Evolutionary conservation across 768 basidiomycete species (phyloP).

Genomic region (Ephemerocybe angulata): DNA sequence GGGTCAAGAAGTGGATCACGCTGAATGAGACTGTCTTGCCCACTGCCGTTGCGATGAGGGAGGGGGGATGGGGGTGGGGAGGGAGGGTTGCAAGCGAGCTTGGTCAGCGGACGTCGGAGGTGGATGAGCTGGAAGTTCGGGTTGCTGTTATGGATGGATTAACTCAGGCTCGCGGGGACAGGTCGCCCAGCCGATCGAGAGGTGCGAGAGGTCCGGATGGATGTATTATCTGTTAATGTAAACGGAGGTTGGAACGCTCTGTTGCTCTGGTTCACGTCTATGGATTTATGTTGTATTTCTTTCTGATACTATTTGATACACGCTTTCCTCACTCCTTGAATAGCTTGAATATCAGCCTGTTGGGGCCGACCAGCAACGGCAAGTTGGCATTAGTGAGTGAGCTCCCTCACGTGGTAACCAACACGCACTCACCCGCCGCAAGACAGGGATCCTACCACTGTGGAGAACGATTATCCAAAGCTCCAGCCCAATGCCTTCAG

Average conservation of each 20-base stretch:
- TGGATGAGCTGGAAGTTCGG: neutral
- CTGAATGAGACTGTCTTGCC: neutral
- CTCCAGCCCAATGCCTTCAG: too few relatives aligned
- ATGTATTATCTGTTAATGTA: neutral
- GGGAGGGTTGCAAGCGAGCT: slow-evolving; percentile 1
- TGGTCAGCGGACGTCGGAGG: neutral
- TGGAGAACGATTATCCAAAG: too few relatives aligned
- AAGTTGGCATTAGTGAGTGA: too few relatives aligned
- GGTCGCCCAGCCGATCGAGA: neutral
- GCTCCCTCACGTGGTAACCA: too few relatives aligned
- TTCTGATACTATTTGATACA: too few relatives aligned
- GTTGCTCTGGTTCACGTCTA: too few relatives aligned
- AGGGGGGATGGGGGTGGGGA: neutral
- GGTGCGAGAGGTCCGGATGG: neutral
- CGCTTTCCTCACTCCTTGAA: too few relatives aligned
- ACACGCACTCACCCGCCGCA: too few relatives aligned
- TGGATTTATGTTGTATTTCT: too few relatives aligned
- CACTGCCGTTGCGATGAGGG: neutral
- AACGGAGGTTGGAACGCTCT: neutral
- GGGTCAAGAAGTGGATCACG: neutral
- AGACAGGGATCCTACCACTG: too few relatives aligned
- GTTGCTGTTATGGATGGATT: slow-evolving; percentile 1
- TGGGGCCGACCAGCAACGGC: too few relatives aligned
- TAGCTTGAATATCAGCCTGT: too few relatives aligned
- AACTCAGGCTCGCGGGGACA: neutral